These are phyloP conservation scores for Penicillium antarcticum DNA, from an alignment of 495 filamentous ascomycete genomes.

Conservation along the genomic window DNA sequence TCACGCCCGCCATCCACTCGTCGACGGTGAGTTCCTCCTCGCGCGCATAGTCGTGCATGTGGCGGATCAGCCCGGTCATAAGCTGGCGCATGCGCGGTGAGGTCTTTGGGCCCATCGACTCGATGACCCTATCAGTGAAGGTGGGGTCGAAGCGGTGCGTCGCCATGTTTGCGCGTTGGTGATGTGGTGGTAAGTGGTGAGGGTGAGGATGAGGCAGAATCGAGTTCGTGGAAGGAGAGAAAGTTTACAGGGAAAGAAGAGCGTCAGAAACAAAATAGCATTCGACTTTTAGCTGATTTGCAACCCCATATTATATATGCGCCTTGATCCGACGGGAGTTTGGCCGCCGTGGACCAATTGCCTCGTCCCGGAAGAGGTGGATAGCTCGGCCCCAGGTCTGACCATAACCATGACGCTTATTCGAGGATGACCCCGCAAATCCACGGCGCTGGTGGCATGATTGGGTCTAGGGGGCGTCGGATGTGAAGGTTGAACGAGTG, in stretches of 20 bases:
- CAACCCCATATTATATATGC: slow-evolving; percentile 5
- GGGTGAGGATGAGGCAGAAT: too few species aligned
- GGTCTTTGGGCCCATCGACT: slow-evolving; percentile 66
- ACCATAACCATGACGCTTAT: slow-evolving; percentile 23
- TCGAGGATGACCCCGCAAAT: slow-evolving; percentile 23
- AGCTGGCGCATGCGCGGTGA: slow-evolving; percentile 49
- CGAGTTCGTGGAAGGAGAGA: not conserved
- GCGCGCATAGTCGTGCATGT: slow-evolving; percentile 47
- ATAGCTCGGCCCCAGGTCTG: slow-evolving; percentile 2
- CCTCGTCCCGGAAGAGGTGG: not conserved
- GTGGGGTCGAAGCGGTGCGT: slow-evolving; percentile 49
- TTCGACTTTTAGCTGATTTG: not conserved
- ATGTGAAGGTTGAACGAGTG: not conserved
- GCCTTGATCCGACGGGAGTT: slow-evolving; percentile 13
- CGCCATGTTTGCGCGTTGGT: slow-evolving; percentile 25
- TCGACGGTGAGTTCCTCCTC: slow-evolving; percentile 48
- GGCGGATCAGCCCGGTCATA: slow-evolving; percentile 40
- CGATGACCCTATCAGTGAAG: slow-evolving; percentile 68
- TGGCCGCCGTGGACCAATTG: not conserved
- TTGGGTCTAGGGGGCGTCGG: slow-evolving; percentile 13
- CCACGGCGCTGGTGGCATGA: slow-evolving; percentile 11
- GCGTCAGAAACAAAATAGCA: too few species aligned
- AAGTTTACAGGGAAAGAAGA: not conserved
- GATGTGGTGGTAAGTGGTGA: not conserved
- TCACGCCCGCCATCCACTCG: slow-evolving; percentile 45